Base-by-base conservation (phyloP, 805 yeast species). In the Candida pseudofarinosa region DNA sequence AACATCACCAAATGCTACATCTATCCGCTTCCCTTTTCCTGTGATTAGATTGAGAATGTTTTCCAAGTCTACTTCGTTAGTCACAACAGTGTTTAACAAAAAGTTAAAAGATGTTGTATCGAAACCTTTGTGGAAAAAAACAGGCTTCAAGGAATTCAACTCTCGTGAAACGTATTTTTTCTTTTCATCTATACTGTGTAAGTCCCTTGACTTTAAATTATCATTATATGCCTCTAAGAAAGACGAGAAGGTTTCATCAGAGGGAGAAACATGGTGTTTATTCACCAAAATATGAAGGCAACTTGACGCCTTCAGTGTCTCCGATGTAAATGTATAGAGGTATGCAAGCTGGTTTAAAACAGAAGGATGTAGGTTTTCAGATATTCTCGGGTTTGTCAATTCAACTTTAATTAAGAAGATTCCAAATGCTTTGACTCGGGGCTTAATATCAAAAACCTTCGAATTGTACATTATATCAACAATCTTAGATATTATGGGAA, bases 31-130 rank as follows among this genome's bases (percentile, higher is more conserved):
- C 13, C 34, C 13, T 8, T 7, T n/a, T n/a, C 13, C 13, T 14
- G 44, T 49, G 1, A 54, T 51, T 17, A 66, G 49, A 16, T 48
- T 47, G 4, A 63, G 32, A 32, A 65, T 54, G 23, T 61, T 62
- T 13, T 58, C 53, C 31, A 66, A 54, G n/a, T 65, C 71, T 23
- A 45, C 50, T 2, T 45, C 40, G 35, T 54, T 54, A 15, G 52
- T 47, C 8, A 65, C 54, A 1, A 51, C 45, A 28, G 52, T 44
- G 15, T 47, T 42, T 31, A 64, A 43, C 15, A 65, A 45, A 10
- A 63, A 43, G 18, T 47, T 39, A 33, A 67, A 55, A 10, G 52
- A 34, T 2, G 48, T 40, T 1, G 46, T 39, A 10, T 50, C 52
- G 30, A 60, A 43, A 4, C 44, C 48, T 15, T 48, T 39, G 38